Evolutionary conservation across 208 protist genomes (phyloP).

Genomic region (Leishmania gerbilli): DNA sequence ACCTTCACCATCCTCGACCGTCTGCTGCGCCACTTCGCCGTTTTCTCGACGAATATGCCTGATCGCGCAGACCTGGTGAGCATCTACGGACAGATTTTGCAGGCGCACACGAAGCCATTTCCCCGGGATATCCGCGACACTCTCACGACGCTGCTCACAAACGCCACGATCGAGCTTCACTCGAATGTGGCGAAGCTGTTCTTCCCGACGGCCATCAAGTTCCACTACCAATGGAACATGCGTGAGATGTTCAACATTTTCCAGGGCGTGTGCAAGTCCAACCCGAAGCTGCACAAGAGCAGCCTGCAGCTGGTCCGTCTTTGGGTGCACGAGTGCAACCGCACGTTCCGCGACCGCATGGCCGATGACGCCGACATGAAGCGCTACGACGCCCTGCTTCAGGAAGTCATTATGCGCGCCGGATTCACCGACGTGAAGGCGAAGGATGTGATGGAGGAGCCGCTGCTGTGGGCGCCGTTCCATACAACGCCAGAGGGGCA

Average conservation of each 20-base stretch:
- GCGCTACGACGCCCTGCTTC: constrained; percentile 88
- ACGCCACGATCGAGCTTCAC: constrained; percentile 94
- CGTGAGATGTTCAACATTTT: constrained; percentile 98
- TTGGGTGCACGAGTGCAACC: constrained; percentile 96
- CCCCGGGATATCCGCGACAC: constrained; percentile 86
- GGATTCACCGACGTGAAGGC: constrained; percentile 84
- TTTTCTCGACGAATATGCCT: constrained; percentile 97
- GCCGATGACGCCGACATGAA: constrained; percentile 88
- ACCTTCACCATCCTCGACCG: constrained; percentile 97
- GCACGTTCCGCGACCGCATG: constrained; percentile 98
- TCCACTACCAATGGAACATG: constrained; percentile 99
- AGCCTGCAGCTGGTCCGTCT: constrained; percentile 89
- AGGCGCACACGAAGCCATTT: constrained; percentile 90
- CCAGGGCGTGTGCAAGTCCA: constrained; percentile 93
- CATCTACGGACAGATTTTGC: constrained; percentile 96
- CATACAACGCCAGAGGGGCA: constrained; percentile 83
- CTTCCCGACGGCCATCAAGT: constrained; percentile 98
- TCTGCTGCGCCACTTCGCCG: constrained; percentile 96
- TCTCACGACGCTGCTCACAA: constrained; percentile 87
- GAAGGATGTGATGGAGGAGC: constrained; percentile 88
- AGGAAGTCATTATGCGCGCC: constrained; percentile 83
- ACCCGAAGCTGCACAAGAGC: constrained; percentile 86
- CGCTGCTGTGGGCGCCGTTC: constrained; percentile 96
- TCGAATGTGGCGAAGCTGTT: constrained; percentile 92
- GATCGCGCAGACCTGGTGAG: constrained; percentile 86